Evolutionary conservation across 768 basidiomycete species (phyloP).

Genomic region (Suillus paluster): DNA sequence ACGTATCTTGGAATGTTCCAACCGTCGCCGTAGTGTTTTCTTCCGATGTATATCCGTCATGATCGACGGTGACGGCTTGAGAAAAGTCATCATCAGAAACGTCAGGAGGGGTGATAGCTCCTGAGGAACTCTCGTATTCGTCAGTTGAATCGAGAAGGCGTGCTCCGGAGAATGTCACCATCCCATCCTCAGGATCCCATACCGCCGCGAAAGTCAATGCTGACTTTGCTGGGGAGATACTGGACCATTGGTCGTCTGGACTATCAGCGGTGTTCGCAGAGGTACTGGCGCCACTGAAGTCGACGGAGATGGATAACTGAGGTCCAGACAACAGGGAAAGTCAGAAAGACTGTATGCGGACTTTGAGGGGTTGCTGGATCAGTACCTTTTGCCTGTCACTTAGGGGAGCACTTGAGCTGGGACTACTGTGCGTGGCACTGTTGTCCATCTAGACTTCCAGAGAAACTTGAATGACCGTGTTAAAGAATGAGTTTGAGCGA

Average conservation of each 20-base stretch:
- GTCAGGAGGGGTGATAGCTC: slow-evolving; percentile 13
- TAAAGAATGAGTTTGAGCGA: background rate
- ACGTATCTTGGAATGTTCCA: slow-evolving; percentile 32
- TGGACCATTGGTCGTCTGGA: slow-evolving; percentile 53
- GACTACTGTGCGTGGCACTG: background rate
- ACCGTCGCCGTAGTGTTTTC: slow-evolving; percentile 28
- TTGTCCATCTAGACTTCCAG: background rate
- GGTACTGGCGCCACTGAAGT: slow-evolving; percentile 16
- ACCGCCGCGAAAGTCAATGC: slow-evolving; percentile 63
- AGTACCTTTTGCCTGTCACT: slow-evolving; percentile 23
- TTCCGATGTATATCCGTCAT: slow-evolving; percentile 17
- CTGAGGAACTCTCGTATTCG: slow-evolving; percentile 18
- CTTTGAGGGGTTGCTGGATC: background rate
- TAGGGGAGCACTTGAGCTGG: background rate
- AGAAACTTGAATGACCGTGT: too few species aligned
- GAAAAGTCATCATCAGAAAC: slow-evolving; percentile 22
- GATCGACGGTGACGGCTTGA: slow-evolving; percentile 19
- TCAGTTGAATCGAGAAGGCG: slow-evolving; percentile 41
- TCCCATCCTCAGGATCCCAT: slow-evolving; percentile 61
- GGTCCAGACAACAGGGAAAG: background rate
- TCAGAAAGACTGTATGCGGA: background rate
- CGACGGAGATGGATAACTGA: slow-evolving; percentile 30
- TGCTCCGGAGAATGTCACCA: slow-evolving; percentile 60
- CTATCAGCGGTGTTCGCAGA: slow-evolving; percentile 11
- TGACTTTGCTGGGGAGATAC: slow-evolving; percentile 57